Base-by-base conservation (phyloP, 495 filamentous ascomycete species). In the Cercophora newfieldiana region DNA sequence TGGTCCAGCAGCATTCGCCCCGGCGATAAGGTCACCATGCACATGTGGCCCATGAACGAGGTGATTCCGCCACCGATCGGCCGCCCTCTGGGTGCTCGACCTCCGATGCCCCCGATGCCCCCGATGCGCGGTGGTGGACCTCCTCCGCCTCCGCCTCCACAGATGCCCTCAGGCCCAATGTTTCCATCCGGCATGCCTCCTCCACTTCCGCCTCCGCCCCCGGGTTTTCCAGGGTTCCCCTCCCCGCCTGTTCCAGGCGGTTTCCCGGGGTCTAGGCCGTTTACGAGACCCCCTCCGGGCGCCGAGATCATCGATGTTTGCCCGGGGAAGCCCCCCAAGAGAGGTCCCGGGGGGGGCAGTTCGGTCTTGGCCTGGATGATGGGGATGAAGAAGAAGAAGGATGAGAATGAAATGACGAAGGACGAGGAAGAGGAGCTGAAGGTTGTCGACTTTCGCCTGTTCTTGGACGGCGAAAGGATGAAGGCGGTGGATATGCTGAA, bases 11-110 rank as follows among this genome's bases (percentile, higher is more conserved):
- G 8, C 50, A 22, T 53, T 19, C 50, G 50, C 50, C 50, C 50
- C 10, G 50, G 50, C 50, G 50, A 53, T 19, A 53, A 14, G 25
- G 50, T 53, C 21, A 26, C 50, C 50, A 53, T 53, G 50, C 50
- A 53, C n/a, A 53, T 53, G 50, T 53, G 50, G 50, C 50, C 50
- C 50, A 53, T 53, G 50, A n/a, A 53, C 50, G 50, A n/a, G 10
- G 16, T n/a, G 3, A 2, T 53, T 19, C 16, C 21, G 1, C 50
- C 50, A 14, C 50, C 50, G 37, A 7, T 18, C 37, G 37, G 37
- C 6, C 50, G 50, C 2, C 50, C 50, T 6, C 24, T 47, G 7
- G 37, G 50, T 8, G 8, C 50, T 22, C 50, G 50, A 6, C 50
- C 50, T 14, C 50, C 5, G 16, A 4, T 16, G 48, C 48, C 48